Percentiles rank a stretch among this genome's conserved stretches.
phyloP scores from a whole-genome alignment of 2,329 filamentous ascomycete species.

The Stagonosporopsis cucurbitacearum region DNA sequence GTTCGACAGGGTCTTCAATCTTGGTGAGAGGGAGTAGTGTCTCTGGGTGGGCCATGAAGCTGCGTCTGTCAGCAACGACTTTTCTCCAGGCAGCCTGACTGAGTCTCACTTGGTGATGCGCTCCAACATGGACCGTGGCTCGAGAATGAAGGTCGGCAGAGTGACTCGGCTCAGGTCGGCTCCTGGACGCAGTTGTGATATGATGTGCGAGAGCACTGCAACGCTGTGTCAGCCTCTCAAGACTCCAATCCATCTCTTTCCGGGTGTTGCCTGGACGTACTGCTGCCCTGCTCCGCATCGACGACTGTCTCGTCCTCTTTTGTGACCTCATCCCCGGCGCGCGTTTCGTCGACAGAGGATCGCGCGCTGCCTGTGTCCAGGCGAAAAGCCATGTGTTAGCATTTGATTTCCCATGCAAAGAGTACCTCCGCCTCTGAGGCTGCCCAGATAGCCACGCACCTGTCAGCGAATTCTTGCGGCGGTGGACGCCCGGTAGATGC shows the following conservation, averaged over 20 bases:
- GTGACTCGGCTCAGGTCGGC: conserved; percentile 95
- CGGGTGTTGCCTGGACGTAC: conserved; percentile 58
- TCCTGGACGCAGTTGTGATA: conserved; percentile 92
- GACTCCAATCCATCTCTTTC: background rate
- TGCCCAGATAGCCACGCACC: conserved; percentile 33
- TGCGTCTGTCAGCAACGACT: conserved; percentile 52
- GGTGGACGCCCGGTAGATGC: conserved; percentile 34
- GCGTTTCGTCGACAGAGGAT: conserved; percentile 50
- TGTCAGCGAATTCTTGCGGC: conserved; percentile 35
- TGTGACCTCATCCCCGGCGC: conserved; percentile 42
- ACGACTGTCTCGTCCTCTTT: conserved; percentile 77
- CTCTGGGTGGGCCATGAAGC: conserved; percentile 99
- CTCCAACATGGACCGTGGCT: conserved; percentile 97
- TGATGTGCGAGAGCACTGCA: conserved; percentile 92
- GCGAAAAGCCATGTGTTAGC: conserved; percentile 26
- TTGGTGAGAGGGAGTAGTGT: conserved; percentile 86
- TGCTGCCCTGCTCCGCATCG: conserved; percentile 92
- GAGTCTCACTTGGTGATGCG: conserved; percentile 89
- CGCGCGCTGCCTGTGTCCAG: conserved; percentile 47
- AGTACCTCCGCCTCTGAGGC: conserved; percentile 8
- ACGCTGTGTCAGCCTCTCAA: conserved; percentile 23
- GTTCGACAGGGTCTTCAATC: conserved; percentile 85
- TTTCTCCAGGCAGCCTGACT: background rate
- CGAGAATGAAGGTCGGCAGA: conserved; percentile 95
- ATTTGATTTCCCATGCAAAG: background rate